Percentiles rank a stretch among this genome's conserved stretches.
Conservation (phyloP, 805 yeast species). For the Saturnispora zaruensis region DNA sequence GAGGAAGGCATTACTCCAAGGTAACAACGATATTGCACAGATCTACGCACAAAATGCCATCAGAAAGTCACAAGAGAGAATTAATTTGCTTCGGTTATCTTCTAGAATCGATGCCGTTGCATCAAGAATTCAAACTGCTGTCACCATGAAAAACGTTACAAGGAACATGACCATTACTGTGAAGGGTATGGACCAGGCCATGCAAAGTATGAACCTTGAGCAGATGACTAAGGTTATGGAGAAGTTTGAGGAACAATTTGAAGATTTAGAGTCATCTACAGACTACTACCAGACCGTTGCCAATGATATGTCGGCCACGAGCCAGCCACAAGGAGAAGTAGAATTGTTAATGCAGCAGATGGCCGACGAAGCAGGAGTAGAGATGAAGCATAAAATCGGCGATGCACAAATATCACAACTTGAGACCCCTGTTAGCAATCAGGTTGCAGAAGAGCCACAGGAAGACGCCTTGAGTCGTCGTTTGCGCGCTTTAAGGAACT, state of each 20-base stretch:
- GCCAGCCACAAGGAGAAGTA: slow-evolving; percentile 93
- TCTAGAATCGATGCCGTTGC: slow-evolving; percentile 95
- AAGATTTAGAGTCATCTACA: slow-evolving; percentile 89
- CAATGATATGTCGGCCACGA: slow-evolving; percentile 74
- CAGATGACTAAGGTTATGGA: slow-evolving; percentile 93
- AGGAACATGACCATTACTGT: slow-evolving; percentile 92
- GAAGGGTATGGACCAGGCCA: slow-evolving; percentile 91
- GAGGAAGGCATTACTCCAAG: slow-evolving; percentile 79
- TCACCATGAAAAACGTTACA: slow-evolving; percentile 92
- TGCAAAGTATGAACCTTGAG: slow-evolving; percentile 92
- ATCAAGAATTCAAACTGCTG: slow-evolving; percentile 93
- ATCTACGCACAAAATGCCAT: slow-evolving; percentile 95
- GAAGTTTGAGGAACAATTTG: slow-evolving; percentile 91
- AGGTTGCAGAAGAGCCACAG: slow-evolving; percentile 43
- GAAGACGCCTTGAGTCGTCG: slow-evolving; percentile 87
- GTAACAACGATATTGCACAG: slow-evolving; percentile 85
- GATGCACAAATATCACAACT: slow-evolving; percentile 46
- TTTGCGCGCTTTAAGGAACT: slow-evolving; percentile 69
- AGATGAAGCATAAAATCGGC: slow-evolving; percentile 71
- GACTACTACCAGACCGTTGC: slow-evolving; percentile 90
- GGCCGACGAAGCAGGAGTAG: slow-evolving; percentile 96
- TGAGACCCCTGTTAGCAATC: slow-evolving; percentile 27
- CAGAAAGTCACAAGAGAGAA: slow-evolving; percentile 78
- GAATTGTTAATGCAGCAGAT: slow-evolving; percentile 83
- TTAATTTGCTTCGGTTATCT: slow-evolving; percentile 72